phyloP scores from a whole-genome alignment of 2,329 filamentous ascomycete genomes.

The Colletotrichum liriopes region DNA sequence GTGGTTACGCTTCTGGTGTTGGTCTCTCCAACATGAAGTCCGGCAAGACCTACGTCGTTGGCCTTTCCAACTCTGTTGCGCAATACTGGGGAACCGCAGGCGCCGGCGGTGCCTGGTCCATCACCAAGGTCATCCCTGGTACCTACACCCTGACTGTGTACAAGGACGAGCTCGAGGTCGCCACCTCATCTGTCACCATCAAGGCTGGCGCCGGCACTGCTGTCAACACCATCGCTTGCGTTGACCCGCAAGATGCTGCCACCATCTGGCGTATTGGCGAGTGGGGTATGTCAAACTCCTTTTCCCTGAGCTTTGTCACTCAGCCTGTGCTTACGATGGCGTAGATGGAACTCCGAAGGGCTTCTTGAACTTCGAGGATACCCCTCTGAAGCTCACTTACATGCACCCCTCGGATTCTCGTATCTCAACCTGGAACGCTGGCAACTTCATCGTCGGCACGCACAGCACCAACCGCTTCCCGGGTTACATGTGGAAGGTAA shows the following conservation, averaged over 20 bases:
- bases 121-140: constrained; percentile 51
- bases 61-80: constrained; percentile 52
- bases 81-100: constrained; percentile 55
- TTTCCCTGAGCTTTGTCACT: neutral
- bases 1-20: constrained; percentile 50
- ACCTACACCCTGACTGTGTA: constrained; percentile 54
- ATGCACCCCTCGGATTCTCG: constrained; percentile 57
- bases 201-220: constrained; percentile 49
- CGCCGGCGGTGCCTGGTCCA: constrained; percentile 49
- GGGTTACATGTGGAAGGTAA: constrained; percentile 57
- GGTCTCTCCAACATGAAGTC: constrained; percentile 56
- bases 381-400: constrained; percentile 58
- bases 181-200: constrained; percentile 48
- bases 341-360: constrained; percentile 52
- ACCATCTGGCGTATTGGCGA: constrained; percentile 56
- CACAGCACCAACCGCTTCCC: constrained; percentile 54
- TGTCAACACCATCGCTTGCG: constrained; percentile 50
- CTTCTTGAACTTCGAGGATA: constrained; percentile 55
- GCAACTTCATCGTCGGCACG: constrained; percentile 55
- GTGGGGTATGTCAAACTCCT: constrained; percentile 45
- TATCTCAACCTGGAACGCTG: constrained; percentile 50
- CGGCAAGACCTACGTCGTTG: constrained; percentile 57
- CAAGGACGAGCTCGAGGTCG: constrained; percentile 53
- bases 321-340: neutral
- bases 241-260: constrained; percentile 51